Base-by-base conservation (phyloP, 352 stramenopile species). In the Pythium aquatile region DNA sequence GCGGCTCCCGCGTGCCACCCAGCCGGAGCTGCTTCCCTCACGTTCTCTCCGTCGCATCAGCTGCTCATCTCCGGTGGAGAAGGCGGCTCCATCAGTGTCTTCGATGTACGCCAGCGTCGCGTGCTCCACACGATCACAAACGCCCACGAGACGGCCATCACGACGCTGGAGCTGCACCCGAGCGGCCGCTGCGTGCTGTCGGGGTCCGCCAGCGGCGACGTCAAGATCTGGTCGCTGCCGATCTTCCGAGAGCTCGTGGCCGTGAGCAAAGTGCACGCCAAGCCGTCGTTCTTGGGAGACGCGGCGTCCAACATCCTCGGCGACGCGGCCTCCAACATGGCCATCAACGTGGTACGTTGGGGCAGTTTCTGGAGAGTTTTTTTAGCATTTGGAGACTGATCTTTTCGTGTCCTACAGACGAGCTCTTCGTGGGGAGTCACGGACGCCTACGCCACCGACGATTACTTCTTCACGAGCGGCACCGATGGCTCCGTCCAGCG, bases 181-280 rank as follows among this genome's bases (percentile, higher is more conserved):
- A 87, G 79, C 32, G 83, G 85, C 5, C 74, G 86, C n/a, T 96
- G 84, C 44, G 72, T 96, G 52, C 74, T 96, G 8, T 94, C 87
- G 16, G 87, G 87, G 7, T 94, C 87, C 1, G 83, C 87, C 28
- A 85, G 82, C 20, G 87, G 87, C 5, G 87, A 94, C 55, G 75
- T 96, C 48, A 96, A 96, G 75, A 93, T 96, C 54, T 96, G 87
- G 87, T 91, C 87, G 14, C 65, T 96, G 28, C 85, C 87, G 11
- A 85, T 94, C 46, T 96, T 96, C 64, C 78, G 87, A 17, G 85
- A 96, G 61, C 65, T 94, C n/a, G 77, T 78, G 13, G 75, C 79
- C 48, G 66, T 91, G 20, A 78, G 63, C 58, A 96, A 93, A 66
- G 75, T 93, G 28, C 81, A 93, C 65, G 73, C 84, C 24, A 93